phyloP scores from a whole-genome alignment of 768 basidiomycete species.

The Tremella yokohamensis region DNA sequence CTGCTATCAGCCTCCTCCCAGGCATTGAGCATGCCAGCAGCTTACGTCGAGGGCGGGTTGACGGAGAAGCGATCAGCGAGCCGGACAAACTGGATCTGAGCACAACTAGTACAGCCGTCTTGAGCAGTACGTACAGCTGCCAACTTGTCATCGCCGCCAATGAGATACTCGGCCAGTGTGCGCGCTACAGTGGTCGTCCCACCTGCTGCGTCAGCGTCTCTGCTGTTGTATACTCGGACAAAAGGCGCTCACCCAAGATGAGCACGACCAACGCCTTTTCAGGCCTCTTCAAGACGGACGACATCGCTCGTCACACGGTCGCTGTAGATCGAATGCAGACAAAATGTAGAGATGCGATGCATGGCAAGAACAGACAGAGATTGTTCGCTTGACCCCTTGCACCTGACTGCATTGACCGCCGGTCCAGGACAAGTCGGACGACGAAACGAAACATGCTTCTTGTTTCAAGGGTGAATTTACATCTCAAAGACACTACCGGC shows the following conservation, averaged over 20 bases:
- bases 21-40: background rate
- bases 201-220: conserved; percentile 7
- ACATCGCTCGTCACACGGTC: too few species aligned
- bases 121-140: conserved; percentile 16
- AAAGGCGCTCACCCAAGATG: conserved; percentile 23
- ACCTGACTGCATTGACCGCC: too few species aligned
- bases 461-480: too few species aligned
- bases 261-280: conserved; percentile 18
- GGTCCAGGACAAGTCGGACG: too few species aligned
- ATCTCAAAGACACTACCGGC: too few species aligned
- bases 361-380: too few species aligned
- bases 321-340: too few species aligned
- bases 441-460: too few species aligned
- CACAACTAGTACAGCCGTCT: conserved; percentile 9
- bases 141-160: conserved; percentile 7
- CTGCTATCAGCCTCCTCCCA: conserved; percentile 6
- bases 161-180: conserved; percentile 24
- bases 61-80: conserved; percentile 45
- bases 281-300: conserved; percentile 1
- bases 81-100: conserved; percentile 20
- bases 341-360: too few species aligned
- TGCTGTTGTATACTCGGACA: background rate
- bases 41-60: conserved; percentile 43
- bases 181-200: conserved; percentile 36
- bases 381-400: too few species aligned